phyloP scores from a whole-genome alignment of 2,329 filamentous ascomycete species.

The Pezicula neosporulosa region DNA sequence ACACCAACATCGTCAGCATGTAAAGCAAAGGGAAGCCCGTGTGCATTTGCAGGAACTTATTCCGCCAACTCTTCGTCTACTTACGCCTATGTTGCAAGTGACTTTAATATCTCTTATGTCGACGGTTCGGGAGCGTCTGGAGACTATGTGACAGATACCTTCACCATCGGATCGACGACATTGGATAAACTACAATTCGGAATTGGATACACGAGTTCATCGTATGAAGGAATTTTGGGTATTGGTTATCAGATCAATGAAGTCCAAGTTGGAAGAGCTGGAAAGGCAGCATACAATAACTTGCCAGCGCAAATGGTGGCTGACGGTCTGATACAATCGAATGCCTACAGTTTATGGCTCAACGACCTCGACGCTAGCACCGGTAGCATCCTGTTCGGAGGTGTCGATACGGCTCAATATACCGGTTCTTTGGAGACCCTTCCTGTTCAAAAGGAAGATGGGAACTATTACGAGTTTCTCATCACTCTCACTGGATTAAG shows the following conservation, averaged over 20 bases:
- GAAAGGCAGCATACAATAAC: constrained; percentile 59
- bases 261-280: constrained; percentile 60
- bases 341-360: constrained; percentile 72
- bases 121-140: constrained; percentile 76
- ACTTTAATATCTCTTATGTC: constrained; percentile 86
- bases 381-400: constrained; percentile 72
- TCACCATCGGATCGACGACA: constrained; percentile 53
- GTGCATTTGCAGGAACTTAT: constrained; percentile 63
- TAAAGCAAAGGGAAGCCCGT: constrained; percentile 42
- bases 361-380: constrained; percentile 65
- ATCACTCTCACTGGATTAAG: constrained; percentile 63
- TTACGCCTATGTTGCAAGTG: constrained; percentile 67
- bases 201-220: constrained; percentile 61
- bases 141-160: constrained; percentile 75
- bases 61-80: constrained; percentile 69
- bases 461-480: constrained; percentile 58
- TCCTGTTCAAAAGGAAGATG: constrained; percentile 55
- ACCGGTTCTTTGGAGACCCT: constrained; percentile 60
- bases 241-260: constrained; percentile 82
- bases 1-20: constrained; percentile 60
- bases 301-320: constrained; percentile 63
- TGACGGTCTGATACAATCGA: constrained; percentile 58
- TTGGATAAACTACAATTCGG: constrained; percentile 66
- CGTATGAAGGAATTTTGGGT: constrained; percentile 73
- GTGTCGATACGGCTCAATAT: constrained; percentile 66